Evolutionary conservation across 2,329 filamentous ascomycete genomes (phyloP).

Genomic region (Setomelanomma holmii): DNA sequence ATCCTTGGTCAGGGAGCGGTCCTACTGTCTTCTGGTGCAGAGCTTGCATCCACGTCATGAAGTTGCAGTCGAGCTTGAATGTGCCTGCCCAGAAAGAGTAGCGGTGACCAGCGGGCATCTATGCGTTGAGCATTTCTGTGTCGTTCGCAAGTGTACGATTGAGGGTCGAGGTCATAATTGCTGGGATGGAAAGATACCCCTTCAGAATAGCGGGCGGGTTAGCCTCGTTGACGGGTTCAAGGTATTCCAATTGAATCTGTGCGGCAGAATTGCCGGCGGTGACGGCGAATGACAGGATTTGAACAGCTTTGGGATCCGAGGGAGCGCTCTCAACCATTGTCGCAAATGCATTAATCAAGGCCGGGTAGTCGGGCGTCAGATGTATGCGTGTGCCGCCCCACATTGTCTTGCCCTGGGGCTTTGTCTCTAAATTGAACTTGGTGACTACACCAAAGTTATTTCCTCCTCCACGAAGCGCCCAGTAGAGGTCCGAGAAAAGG

Average conservation of each 20-base stretch:
- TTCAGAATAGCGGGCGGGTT: constrained; percentile 11
- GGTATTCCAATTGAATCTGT: constrained; percentile 30
- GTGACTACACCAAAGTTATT: constrained; percentile 49
- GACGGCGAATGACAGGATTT: constrained; percentile 35
- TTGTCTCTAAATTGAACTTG: constrained; percentile 30
- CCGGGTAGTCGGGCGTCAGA: constrained; percentile 18
- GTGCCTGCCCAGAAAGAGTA: constrained; percentile 39
- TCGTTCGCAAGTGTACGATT: constrained; percentile 23
- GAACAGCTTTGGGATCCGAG: constrained; percentile 31
- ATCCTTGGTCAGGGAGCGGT: not conserved
- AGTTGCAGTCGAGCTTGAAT: constrained; percentile 30
- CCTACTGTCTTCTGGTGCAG: not conserved
- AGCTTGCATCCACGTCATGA: constrained; percentile 29
- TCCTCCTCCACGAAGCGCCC: constrained; percentile 47
- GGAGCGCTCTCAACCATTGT: constrained; percentile 30
- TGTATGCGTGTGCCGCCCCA: constrained; percentile 33
- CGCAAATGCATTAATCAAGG: constrained; percentile 32
- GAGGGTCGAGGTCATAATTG: not conserved
- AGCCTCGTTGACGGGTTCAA: constrained; percentile 31
- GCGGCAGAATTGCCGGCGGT: constrained; percentile 18
- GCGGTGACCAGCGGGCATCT: constrained; percentile 18
- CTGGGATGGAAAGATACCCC: not conserved
- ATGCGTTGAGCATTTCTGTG: constrained; percentile 24
- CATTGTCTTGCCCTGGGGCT: constrained; percentile 27
- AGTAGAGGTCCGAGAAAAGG: constrained; percentile 50